Evolutionary conservation across 2,329 filamentous ascomycete genomes (phyloP), one percentile per base, ranked within the genome.

Genomic region (Fonsecaea nubica): DNA sequence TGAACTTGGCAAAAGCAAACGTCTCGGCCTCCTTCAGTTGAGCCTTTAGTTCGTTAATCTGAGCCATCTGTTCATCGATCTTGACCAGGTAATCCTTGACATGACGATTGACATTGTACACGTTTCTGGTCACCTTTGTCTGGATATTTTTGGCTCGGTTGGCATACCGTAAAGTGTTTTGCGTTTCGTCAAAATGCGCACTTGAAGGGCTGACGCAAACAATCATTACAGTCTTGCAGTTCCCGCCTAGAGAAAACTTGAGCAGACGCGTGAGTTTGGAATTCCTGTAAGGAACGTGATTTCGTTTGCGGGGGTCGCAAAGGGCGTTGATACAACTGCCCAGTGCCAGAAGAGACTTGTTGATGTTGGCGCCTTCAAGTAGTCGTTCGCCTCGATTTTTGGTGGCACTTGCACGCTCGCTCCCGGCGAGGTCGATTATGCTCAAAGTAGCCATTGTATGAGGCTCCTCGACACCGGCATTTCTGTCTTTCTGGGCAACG

Each of bases 171-270:
- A 99, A 84, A 0, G 95, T 99, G 78, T 99, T 99, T 75, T 99
- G 95, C 0, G 94, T 97, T 80, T 99, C 95, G 78, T 99, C 95
- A 74, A 95, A 99, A 79, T 99, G 95, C 4, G 92, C 91, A 75
- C 95, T 98, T 0, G 93, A 97, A 1, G 95, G 95, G 73, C 93
- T 97, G 62, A 99, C 92, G 75, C 95, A 99, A 32, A 99, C 95
- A 77, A 99, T 98, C 95, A 99, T 99, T 77, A 99, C 95, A 0
- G 95, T 99, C 80, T 93, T 96, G 85, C 95, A 99, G 79, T 99
- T 99, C 2, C 95, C 95, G 35, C 95, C 95, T 0, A 99, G 87
- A 0, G 94, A 97, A 80, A 99, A 99, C 75, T 99, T 99, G 62
- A 99, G 86, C 4, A 99, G 84, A 61, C 95, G 89, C 0, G 95